Base-by-base conservation (phyloP, 371 early-diverging fungal genomes). In the Thermomucor indicae-seudaticae region DNA sequence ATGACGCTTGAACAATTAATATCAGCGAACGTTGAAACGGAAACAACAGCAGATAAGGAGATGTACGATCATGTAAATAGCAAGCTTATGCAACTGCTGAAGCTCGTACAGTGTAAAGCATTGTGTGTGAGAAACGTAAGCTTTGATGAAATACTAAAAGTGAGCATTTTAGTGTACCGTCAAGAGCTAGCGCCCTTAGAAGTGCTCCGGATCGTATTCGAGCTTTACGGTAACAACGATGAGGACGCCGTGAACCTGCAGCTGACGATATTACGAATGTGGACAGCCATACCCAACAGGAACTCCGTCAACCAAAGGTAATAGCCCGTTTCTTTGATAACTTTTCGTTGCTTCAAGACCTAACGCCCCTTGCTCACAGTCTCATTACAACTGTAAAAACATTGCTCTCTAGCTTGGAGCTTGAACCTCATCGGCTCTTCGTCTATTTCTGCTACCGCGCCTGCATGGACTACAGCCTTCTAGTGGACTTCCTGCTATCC, bases 401-500 rank as follows among this genome's bases (percentile, higher is more conserved):
- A 4, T 16, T 49, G 34, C 25, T 55, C 38, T n/a, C 46, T 32
- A 24, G 1, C 14, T 29, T 42, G 4, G 48, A 38, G 12, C 32
- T 55, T 22, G 43, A 28, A 16, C 56, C 61, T 6, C 51, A 60
- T 37, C 37, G 29, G 2, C 28, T 60, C 20, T 60, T 60, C 32
- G 25, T 55, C 7, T 47, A 39, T 29, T 60, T 60, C 29, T 45
- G 55, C 11, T 19, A 43, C 30, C 35, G 49, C 4, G 48, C 55
- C 4, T 55, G 61, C 17, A 55, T 51, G 52, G 52, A 55, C 20
- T 30, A 55, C 17, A 45, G 39, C 2, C 27, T 60, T 12, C 22
- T 60, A 20, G 39, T 60, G 11, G 61, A 60, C 37, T 44, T 60
- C 4, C 37, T 60, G 24, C 51, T 60, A 16, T 51, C 55, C 20